Evolutionary conservation across 1,139 yeast species (phyloP), one percentile per base, ranked within the genome.

Genomic region (Suhomyces taliae): DNA sequence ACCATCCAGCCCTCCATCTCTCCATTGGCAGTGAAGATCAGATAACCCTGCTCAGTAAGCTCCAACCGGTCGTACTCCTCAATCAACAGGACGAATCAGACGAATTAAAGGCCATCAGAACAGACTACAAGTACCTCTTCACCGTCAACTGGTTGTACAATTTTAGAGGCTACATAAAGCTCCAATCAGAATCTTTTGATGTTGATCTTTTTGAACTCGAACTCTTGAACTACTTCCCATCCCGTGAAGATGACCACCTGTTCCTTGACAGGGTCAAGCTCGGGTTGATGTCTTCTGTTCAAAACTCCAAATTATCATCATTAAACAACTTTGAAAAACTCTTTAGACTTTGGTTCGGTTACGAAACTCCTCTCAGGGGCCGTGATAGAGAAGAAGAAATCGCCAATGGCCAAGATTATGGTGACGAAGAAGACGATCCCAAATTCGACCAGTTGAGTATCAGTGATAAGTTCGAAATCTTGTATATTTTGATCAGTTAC

Each of bases 181-280:
- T 81, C 40, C 68, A 69, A 8, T 64, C 68, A 11, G 85, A 79
- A 48, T 64, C 67, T 37, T 81, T 81, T 54, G 85, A 80, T 59
- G 74, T 74, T 12, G 83, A 79, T 46, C 66, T 79, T 41, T 78
- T 80, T 48, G 85, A 81, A 56, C 74, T 79, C 54, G 85, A 81
- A 54, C 64, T 81, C 29, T 59, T 80, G 36, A 70, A 75, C 46
- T 62, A 73, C 45, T 53, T 56, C 34, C 56, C 58, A 3, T 27
- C 43, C 7, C 35, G 38, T 7, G 47, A 49, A n/a, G 44, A 40
- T 7, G 39, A 41, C 10, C 19, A 26, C 24, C 58, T 69, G 36
- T 75, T 79, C 48, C 57, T 76, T 36, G 70, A 73, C 50, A 74
- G 67, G 48, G 61, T 78, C 44, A 72, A 76, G 52, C 50, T 65